Base-by-base conservation (phyloP, 495 filamentous ascomycete species). In the Neurospora terricola region DNA sequence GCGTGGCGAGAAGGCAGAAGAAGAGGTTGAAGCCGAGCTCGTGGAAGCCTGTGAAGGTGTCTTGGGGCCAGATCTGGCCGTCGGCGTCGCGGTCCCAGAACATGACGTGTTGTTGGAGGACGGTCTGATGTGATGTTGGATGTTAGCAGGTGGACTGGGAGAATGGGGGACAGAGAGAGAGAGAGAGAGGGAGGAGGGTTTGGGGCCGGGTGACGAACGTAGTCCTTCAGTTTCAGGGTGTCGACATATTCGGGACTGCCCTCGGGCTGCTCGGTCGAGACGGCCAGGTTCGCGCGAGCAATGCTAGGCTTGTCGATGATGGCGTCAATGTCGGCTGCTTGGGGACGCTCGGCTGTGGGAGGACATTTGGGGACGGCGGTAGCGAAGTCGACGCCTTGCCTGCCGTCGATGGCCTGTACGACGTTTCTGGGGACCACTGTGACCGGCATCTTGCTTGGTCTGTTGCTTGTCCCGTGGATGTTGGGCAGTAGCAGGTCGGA, bases 1-100 rank as follows among this genome's bases (percentile, higher is more conserved):
- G 69, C 37, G 79, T 74, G 3, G 85, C 77, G 14, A 87, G 39
- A 27, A 83, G 43, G 10, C 81, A 85, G 77, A 88, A 82, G 37
- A 85, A 30, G 59, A 85, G 48, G 73, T 79, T 83, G 80, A 88
- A 88, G 40, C 88, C 87, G 1, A 89, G 75, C 6, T 78, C 78
- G 36, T 82, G 82, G 77, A 89, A 89, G 9, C 88, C 87, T 14
- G n/a, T 69, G 80, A 83, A 89, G 5, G 85, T 87, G 72, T 89
- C 86, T 48, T 73, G 76, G 0, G 88, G 87, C 76, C 78, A 86
- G 76, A 89, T 88, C 12, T 84, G 78, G 38, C 83, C 84, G 77
- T 90, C 88, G 14, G 18, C 3, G 72, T 79, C 75, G 37, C 78
- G 76, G 69, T 79, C 87, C 80, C 82, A 90, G 80, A 88, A 89